phyloP scores from a whole-genome alignment of 1,284 basidiomycete species.

The Boletus smithii region DNA sequence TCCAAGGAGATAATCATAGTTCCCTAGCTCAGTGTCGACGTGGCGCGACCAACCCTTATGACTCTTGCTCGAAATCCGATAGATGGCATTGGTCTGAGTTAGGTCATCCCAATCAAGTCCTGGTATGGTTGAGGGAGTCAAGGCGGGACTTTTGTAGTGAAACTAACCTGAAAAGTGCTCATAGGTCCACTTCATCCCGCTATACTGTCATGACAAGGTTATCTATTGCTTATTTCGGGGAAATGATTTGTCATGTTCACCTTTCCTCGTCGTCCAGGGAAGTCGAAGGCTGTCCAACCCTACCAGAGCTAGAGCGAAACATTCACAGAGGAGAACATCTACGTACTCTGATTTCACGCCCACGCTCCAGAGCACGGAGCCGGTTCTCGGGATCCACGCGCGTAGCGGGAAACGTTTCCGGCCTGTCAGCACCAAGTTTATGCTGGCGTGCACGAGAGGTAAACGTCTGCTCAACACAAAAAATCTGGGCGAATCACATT shows the following conservation, averaged over 20 bases:
- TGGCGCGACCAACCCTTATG: slow-evolving; percentile 69
- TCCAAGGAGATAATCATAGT: slow-evolving; percentile 80
- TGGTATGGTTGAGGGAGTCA: slow-evolving; percentile 19
- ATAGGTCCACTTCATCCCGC: slow-evolving; percentile 62
- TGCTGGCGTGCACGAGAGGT: slow-evolving; percentile 45
- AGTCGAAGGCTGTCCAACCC: slow-evolving; percentile 88
- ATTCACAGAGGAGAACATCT: not conserved
- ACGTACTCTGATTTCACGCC: slow-evolving; percentile 66
- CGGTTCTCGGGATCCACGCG: slow-evolving; percentile 71
- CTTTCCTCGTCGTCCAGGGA: slow-evolving; percentile 72
- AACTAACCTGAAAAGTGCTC: slow-evolving; percentile 69
- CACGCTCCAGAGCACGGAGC: slow-evolving; percentile 54
- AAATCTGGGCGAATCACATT: slow-evolving; percentile 48
- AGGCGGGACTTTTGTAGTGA: not conserved
- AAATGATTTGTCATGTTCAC: slow-evolving; percentile 37
- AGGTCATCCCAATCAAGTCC: slow-evolving; percentile 87
- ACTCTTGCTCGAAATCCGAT: slow-evolving; percentile 51
- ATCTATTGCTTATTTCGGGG: not conserved
- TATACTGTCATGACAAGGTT: slow-evolving; percentile 49
- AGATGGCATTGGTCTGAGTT: slow-evolving; percentile 60
- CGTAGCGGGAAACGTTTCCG: slow-evolving; percentile 73
- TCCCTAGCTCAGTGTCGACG: slow-evolving; percentile 70
- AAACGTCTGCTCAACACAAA: slow-evolving; percentile 4
- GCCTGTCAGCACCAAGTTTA: slow-evolving; percentile 80
- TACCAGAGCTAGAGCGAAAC: slow-evolving; percentile 28